phyloP scores from a whole-genome alignment of 495 filamentous ascomycete species.

The Penicillium subrubescens region DNA sequence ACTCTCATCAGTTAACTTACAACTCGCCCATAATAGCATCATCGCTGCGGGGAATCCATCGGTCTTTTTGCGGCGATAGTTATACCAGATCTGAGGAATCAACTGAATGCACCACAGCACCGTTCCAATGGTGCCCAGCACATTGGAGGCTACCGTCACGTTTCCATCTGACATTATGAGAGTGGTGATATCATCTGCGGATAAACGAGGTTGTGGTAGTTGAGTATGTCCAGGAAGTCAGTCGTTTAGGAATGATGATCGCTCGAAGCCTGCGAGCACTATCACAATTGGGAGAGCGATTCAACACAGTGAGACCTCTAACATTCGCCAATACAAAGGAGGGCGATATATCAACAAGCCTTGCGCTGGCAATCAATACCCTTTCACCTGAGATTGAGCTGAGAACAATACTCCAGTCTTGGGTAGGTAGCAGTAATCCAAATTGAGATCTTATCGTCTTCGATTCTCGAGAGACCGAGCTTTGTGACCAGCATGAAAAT shows the following conservation, averaged over 20 bases:
- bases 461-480: not conserved
- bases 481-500: not conserved
- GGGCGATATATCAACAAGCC: not conserved
- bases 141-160: conserved; percentile 51
- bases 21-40: conserved; percentile 75
- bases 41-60: conserved; percentile 71
- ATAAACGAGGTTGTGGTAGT: not conserved
- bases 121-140: conserved; percentile 58
- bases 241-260: not conserved
- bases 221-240: not conserved
- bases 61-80: conserved; percentile 69
- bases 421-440: not conserved
- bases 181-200: not conserved
- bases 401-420: not conserved
- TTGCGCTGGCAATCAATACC: not conserved
- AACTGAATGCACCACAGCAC: conserved; percentile 59
- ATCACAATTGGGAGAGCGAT: not conserved
- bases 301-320: not conserved
- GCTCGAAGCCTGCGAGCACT: not conserved
- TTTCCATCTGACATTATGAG: conserved; percentile 32
- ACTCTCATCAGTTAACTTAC: conserved; percentile 37
- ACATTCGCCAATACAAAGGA: not conserved
- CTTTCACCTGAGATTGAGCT: no score
- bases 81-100: conserved; percentile 68
- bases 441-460: not conserved